Evolutionary conservation across 2,329 filamentous ascomycete genomes (phyloP).

Genomic region (Tolypocladium album): DNA sequence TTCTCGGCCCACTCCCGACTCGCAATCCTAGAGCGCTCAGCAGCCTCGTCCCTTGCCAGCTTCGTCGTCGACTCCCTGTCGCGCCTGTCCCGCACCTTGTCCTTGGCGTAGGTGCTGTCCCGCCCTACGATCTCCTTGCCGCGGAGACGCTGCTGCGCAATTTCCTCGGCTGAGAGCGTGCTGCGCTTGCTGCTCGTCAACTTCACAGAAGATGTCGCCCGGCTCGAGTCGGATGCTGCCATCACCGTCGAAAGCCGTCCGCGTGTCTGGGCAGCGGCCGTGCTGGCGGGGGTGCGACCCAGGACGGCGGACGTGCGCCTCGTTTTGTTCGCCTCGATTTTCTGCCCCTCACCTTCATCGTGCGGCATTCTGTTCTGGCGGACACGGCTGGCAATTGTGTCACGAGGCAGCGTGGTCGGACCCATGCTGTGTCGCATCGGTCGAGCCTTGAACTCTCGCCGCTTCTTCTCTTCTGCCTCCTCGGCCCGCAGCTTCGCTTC

Average conservation of each 20-base stretch:
- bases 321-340: slow-evolving; percentile 5
- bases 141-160: slow-evolving; percentile 37
- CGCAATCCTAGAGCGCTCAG: slow-evolving; percentile 47
- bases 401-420: slow-evolving; percentile 35
- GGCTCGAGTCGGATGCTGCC: slow-evolving; percentile 16
- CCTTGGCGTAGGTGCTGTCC: slow-evolving; percentile 36
- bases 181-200: slow-evolving; percentile 34
- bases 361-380: slow-evolving; percentile 34
- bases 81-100: slow-evolving; percentile 40
- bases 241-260: slow-evolving; percentile 15
- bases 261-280: slow-evolving; percentile 7
- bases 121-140: slow-evolving; percentile 43
- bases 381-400: slow-evolving; percentile 46
- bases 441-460: slow-evolving; percentile 53
- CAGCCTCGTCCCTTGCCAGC: slow-evolving; percentile 46
- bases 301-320: slow-evolving; percentile 15
- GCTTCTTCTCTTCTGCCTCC: slow-evolving; percentile 49
- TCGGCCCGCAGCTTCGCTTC: slow-evolving; percentile 44
- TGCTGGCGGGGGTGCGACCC: slow-evolving; percentile 1
- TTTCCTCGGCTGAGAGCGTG: slow-evolving; percentile 38
- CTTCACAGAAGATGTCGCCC: slow-evolving; percentile 35
- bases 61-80: slow-evolving; percentile 44
- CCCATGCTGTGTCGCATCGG: slow-evolving; percentile 37
- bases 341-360: slow-evolving; percentile 11
- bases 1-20: slow-evolving; percentile 54